Base-by-base conservation (phyloP, 352 stramenopile species). In the Saprolegnia parasitica region DNA sequence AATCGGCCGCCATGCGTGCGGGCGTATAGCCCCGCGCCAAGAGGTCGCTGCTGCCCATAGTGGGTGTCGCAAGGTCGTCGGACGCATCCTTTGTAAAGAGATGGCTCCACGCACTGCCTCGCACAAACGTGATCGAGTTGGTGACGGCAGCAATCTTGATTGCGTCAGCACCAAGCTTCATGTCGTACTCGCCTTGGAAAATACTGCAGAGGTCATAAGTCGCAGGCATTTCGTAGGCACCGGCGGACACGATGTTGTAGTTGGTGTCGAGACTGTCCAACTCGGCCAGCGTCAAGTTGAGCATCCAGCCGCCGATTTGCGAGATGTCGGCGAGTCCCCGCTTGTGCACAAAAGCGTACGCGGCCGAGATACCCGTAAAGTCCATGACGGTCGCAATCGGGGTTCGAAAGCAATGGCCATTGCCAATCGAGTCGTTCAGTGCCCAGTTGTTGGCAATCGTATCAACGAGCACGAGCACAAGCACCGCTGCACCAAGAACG, bases 361-460 rank as follows among this genome's bases (percentile, higher is more conserved):
- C 15, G 11, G 9, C 13, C 18, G 32, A 18, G 18, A 67, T 1
- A n/a, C 54, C 60, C 9, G 11, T 16, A 18, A n/a, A 37, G n/a
- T 21, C 15, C 9, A 13, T 62, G 18, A 67, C 35, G 40, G 32
- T 24, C 4, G 42, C n/a, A 23, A 67, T 24, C 0, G 60, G 26
- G 13, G 60, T 67, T 5, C 21, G 40, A 32, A 63, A 63, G 2
- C 42, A 32, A 13, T 52, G 32, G 46, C 18, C 60, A 45, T 67
- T 56, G 16, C 60, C 60, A 37, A 67, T 67, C 23, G 21, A 67
- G 60, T 62, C 16, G 46, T 56, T 67, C 9, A 67, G 40, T n/a
- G 32, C 9, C 60, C 60, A 67, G 60, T 67, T 67, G 60, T 56
- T 67, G 35, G 60, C 40, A 16, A 67, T 23, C 23, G 42, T 32